phyloP scores from a whole-genome alignment of 306 rosid species.

The Fragaria ananassa region DNA sequence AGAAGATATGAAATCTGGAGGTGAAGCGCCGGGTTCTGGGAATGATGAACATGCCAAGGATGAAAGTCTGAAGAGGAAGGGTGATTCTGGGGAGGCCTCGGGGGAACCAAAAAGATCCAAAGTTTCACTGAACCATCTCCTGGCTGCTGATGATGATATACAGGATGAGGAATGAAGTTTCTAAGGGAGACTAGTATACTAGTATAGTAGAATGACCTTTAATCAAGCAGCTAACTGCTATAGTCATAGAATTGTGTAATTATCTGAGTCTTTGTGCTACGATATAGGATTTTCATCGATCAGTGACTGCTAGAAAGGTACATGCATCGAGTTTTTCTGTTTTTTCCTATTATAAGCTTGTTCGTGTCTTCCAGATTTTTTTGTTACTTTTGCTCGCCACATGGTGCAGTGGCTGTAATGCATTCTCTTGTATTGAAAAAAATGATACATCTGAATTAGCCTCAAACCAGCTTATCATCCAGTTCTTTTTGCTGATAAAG shows the following conservation, averaged over 20 bases:
- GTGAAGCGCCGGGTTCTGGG: conserved; percentile 31
- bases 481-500: neutral
- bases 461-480: neutral
- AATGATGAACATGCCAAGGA: conserved; percentile 32
- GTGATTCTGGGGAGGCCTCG: conserved; percentile 35
- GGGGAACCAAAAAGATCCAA: conserved; percentile 53
- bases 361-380: neutral
- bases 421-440: neutral
- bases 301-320: neutral
- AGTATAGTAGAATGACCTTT: conserved; percentile 9
- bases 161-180: conserved; percentile 50
- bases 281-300: neutral
- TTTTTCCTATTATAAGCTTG: neutral
- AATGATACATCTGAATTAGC: neutral
- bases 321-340: neutral
- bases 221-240: conserved; percentile 12
- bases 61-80: conserved; percentile 62
- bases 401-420: neutral
- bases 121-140: conserved; percentile 62
- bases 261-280: neutral
- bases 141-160: conserved; percentile 66
- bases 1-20: conserved; percentile 36
- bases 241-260: neutral
- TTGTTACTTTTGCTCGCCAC: neutral
- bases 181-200: conserved; percentile 18